Base-by-base conservation (phyloP, 2,329 filamentous ascomycete genomes). In the Hymenoscyphus albidus region DNA sequence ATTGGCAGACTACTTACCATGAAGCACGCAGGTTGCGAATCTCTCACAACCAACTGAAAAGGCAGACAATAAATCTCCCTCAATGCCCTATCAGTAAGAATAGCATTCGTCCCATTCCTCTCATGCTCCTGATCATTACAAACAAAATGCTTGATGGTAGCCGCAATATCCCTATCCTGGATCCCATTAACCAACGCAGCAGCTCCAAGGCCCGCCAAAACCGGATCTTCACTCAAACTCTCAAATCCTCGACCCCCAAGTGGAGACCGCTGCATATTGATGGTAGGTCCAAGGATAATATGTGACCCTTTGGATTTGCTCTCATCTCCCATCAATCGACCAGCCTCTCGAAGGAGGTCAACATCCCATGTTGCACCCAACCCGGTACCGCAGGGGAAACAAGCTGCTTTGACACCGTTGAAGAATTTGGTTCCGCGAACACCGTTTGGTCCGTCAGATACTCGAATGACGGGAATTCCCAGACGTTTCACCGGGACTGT, bases 291-390 rank as follows among this genome's bases (percentile, higher is more conserved):
- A 10, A 93, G 80, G 69, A 89, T 85, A 16, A 91, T 83, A 70
- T 92, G 88, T 9, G 89, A 83, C 60, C 88, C 88, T 77, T 93
- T 93, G 61, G 78, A 84, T 65, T 81, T 82, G 71, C 87, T 84
- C 73, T 92, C 89, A 62, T 82, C 77, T 13, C 86, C 89, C 84
- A 91, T 89, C 63, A 85, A 83, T 66, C 82, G 77, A 54, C 89
- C 89, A 39, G 87, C 85, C 57, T 81, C 78, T 72, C 85, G 86
- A 64, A 88, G 84, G 48, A 90, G 80, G 18, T 80, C 77, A 64
- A 82, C 82, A 74, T 90, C 85, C 83, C 87, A 92, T 9, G 89
- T 89, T 4, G 88, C 86, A 27, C 85, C 89, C 6, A 81, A 75
- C 7, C 76, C 77, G 5, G 78, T 78, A 18, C 77, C 78, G 64